A percentile compares a stretch with the other conserved stretches of the same genome.
Evolutionary conservation across 257 asterid species (phyloP).

Genomic region (Sherardia arvensis): DNA sequence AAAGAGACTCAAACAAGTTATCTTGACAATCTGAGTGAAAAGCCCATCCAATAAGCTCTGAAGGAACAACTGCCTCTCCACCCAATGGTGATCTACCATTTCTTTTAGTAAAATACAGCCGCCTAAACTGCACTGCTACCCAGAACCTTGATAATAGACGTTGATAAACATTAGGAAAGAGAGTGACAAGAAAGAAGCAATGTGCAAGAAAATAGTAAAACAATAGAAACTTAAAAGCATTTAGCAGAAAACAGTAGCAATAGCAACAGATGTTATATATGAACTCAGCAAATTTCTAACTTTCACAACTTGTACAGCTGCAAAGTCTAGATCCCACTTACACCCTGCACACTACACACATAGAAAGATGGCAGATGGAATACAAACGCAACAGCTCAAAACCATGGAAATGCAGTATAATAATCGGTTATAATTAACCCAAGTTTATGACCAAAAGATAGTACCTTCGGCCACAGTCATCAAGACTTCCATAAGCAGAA

Average conservation of each 20-base stretch:
- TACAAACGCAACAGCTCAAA: not conserved
- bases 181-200: not conserved
- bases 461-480: conserved; percentile 92
- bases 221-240: not conserved
- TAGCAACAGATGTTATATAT: not conserved
- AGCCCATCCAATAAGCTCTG: conserved; percentile 80
- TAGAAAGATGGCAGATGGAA: not conserved
- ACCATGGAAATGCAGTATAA: not conserved
- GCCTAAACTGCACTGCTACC: conserved; percentile 75
- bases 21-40: conserved; percentile 95
- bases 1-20: conserved; percentile 66
- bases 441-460: not conserved
- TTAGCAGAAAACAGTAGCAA: not conserved
- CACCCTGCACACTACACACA: not conserved
- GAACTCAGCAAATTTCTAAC: not conserved
- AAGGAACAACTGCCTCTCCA: conserved; percentile 57
- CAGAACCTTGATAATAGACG: conserved; percentile 60
- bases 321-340: not conserved
- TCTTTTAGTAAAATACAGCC: conserved; percentile 49
- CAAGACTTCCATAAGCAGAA: conserved; percentile 89
- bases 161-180: conserved; percentile 9
- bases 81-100: conserved; percentile 43
- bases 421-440: not conserved
- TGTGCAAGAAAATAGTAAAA: not conserved
- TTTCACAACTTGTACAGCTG: not conserved